Evolutionary conservation across 352 stramenopile genomes (phyloP).

Genomic region (Pythium chondricola): DNA sequence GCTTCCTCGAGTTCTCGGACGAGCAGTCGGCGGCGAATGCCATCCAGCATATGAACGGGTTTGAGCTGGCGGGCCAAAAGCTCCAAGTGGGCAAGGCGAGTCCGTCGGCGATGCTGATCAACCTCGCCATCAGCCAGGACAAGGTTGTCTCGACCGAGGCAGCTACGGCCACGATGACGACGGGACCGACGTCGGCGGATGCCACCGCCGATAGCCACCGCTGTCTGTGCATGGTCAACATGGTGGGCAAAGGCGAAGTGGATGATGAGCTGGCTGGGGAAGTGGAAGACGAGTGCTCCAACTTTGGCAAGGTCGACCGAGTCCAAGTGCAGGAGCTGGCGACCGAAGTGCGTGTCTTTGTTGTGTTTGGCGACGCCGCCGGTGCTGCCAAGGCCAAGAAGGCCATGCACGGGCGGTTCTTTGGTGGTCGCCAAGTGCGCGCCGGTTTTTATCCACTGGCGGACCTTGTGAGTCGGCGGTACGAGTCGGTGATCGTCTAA

Average conservation of each 20-base stretch:
- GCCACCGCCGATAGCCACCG: conserved; percentile 22
- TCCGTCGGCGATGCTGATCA: conserved; percentile 53
- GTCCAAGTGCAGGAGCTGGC: conserved; percentile 58
- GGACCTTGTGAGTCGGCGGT: conserved; percentile 37
- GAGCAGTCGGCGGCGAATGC: conserved; percentile 51
- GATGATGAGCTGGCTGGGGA: conserved; percentile 65
- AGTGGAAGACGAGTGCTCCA: conserved; percentile 59
- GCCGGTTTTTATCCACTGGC: conserved; percentile 50
- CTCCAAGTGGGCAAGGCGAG: conserved; percentile 79
- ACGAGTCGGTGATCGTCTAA: too few relatives aligned
- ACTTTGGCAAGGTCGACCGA: conserved; percentile 45
- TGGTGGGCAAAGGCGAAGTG: conserved; percentile 63
- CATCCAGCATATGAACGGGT: conserved; percentile 82
- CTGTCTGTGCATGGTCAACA: conserved; percentile 68
- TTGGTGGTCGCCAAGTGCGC: conserved; percentile 68
- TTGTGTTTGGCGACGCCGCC: conserved; percentile 48
- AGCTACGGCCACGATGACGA: background rate
- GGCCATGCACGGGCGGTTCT: conserved; percentile 67
- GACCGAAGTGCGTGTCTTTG: conserved; percentile 75
- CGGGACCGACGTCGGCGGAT: conserved; percentile 7
- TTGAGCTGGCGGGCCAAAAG: conserved; percentile 64
- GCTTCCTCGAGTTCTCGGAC: conserved; percentile 68
- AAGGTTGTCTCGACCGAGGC: conserved; percentile 34
- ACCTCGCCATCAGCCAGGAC: conserved; percentile 55
- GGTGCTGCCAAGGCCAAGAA: conserved; percentile 44